A percentile compares a stretch with the other conserved stretches of the same genome.
These are phyloP conservation scores for Onygena corvina DNA, from an alignment of 2,329 filamentous ascomycete species.

Conservation along the genomic window DNA sequence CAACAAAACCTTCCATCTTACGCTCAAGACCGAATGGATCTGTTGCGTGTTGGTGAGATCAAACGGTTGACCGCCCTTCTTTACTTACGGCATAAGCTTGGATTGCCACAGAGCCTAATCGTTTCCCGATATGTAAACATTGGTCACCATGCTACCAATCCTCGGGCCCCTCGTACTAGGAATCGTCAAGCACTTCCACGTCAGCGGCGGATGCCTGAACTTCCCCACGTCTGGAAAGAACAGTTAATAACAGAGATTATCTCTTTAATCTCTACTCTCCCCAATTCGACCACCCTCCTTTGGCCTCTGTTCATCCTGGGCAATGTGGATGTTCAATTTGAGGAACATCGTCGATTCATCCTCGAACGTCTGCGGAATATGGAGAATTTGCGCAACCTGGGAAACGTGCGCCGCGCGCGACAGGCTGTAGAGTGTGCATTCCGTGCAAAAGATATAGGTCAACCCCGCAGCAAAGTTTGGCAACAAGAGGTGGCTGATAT, in stretches of 20 bases:
- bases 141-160: background rate
- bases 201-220: no score
- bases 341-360: conserved; percentile 22
- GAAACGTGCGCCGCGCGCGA: conserved; percentile 20
- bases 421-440: conserved; percentile 19
- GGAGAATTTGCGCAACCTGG: conserved; percentile 21
- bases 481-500: conserved; percentile 10
- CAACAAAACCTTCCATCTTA: conserved; percentile 17
- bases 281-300: conserved; percentile 18
- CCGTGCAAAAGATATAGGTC: conserved; percentile 14
- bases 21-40: conserved; percentile 15
- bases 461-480: conserved; percentile 13
- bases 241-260: conserved; percentile 17
- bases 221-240: conserved; percentile 13
- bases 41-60: conserved; percentile 21
- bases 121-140: background rate
- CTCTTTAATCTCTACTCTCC: conserved; percentile 16
- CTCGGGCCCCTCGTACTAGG: background rate
- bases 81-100: conserved; percentile 20
- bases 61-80: conserved; percentile 23
- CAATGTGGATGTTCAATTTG: conserved; percentile 18
- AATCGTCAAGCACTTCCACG: conserved; percentile 7
- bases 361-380: conserved; percentile 20
- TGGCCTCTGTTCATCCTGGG: conserved; percentile 22
- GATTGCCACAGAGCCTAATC: conserved; percentile 16